Percentiles rank a stretch among this genome's conserved stretches.
These are phyloP conservation scores for Jackrogersella multiformis DNA, from an alignment of 495 filamentous ascomycete genomes.

Conservation along the genomic window DNA sequence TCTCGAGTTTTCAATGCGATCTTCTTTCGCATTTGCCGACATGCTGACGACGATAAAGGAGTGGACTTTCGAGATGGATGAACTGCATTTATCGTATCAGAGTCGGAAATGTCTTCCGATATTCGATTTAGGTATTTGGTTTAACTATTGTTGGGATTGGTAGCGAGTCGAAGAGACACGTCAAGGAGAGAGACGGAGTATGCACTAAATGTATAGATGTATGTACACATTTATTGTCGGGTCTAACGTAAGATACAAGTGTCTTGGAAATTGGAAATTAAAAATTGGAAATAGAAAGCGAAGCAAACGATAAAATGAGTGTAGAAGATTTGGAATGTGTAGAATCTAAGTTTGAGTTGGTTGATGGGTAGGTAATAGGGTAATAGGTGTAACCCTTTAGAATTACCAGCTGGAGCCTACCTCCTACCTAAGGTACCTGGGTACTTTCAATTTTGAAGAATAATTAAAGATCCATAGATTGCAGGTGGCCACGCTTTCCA, in stretches of 20 bases:
- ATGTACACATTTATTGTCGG: constrained; percentile 9
- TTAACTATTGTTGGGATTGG: not conserved
- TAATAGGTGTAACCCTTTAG: too few relatives aligned
- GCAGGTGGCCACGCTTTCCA: not conserved
- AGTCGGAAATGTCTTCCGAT: not conserved
- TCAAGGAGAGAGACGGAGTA: not conserved
- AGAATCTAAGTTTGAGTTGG: too few relatives aligned
- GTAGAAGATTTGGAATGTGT: too few relatives aligned
- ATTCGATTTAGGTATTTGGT: not conserved
- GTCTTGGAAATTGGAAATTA: not conserved
- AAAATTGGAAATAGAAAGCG: too few relatives aligned
- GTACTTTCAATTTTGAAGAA: too few relatives aligned
- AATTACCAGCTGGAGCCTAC: too few relatives aligned
- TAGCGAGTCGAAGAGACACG: not conserved
- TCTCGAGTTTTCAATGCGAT: constrained; percentile 18
- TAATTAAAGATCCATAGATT: too few relatives aligned
- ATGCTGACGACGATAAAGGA: constrained; percentile 5
- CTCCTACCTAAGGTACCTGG: too few relatives aligned
- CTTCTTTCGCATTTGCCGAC: constrained; percentile 5
- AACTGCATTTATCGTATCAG: constrained; percentile 12
- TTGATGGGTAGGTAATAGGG: too few relatives aligned
- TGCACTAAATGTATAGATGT: too few relatives aligned
- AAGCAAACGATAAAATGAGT: too few relatives aligned
- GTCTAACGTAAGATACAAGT: not conserved
- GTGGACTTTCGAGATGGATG: not conserved